A percentile compares a stretch with the other conserved stretches of the same genome.
phyloP scores from a whole-genome alignment of 768 basidiomycete species.

The Gyrodon lividus region DNA sequence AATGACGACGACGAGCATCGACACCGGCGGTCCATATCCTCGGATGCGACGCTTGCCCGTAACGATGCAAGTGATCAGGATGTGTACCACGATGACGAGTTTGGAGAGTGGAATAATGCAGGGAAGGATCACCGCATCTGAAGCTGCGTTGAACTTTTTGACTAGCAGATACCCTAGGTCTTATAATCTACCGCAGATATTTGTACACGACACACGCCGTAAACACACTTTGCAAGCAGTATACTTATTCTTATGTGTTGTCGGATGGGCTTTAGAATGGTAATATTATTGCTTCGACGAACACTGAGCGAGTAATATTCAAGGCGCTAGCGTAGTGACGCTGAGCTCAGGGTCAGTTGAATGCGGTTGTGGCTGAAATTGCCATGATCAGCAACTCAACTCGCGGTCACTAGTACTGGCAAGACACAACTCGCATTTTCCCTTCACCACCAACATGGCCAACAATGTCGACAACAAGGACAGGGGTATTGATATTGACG shows the following conservation, averaged over 20 bases:
- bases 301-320: too few species aligned
- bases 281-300: too few species aligned
- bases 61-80: constrained; percentile 12
- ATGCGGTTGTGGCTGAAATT: too few species aligned
- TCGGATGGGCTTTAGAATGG: neutral
- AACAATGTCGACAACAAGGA: constrained; percentile 25
- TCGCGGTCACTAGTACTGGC: too few species aligned
- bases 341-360: neutral
- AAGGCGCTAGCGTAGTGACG: too few species aligned
- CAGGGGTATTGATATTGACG: constrained; percentile 38
- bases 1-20: constrained; percentile 36
- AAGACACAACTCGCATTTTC: constrained; percentile 1
- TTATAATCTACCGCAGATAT: neutral
- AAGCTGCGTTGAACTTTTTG: neutral
- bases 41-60: constrained; percentile 35
- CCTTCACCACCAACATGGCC: constrained; percentile 13
- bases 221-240: neutral
- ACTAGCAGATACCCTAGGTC: neutral
- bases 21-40: constrained; percentile 35
- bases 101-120: constrained; percentile 32
- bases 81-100: constrained; percentile 30
- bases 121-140: constrained; percentile 6
- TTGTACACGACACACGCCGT: neutral
- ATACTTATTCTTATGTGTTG: neutral
- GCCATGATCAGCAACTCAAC: too few species aligned